phyloP scores from a whole-genome alignment of 2,329 filamentous ascomycete species.

The Aspergillus sp. region DNA sequence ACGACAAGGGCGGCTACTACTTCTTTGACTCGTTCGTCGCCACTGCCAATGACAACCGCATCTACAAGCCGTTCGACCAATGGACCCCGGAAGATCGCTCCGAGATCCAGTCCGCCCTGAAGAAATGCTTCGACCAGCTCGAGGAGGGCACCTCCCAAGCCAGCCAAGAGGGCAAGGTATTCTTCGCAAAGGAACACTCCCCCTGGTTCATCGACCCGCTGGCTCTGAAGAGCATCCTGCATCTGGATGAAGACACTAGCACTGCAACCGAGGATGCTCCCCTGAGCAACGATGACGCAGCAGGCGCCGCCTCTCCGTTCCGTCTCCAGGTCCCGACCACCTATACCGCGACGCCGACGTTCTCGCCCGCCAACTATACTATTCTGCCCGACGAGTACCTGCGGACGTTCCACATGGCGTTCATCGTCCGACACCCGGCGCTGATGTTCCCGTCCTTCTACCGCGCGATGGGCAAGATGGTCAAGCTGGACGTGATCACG shows the following conservation, averaged over 20 bases:
- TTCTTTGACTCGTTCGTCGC: slow-evolving; percentile 21
- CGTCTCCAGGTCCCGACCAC: slow-evolving; percentile 13
- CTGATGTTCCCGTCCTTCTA: slow-evolving; percentile 40
- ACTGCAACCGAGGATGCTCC: slow-evolving; percentile 2
- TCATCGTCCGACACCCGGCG: slow-evolving; percentile 43
- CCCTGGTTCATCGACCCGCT: slow-evolving; percentile 27
- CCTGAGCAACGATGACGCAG: neutral
- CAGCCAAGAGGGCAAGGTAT: slow-evolving; percentile 23
- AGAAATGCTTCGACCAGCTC: slow-evolving; percentile 27
- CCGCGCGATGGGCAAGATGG: slow-evolving; percentile 28
- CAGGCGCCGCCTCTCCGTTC: slow-evolving; percentile 13
- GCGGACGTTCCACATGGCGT: slow-evolving; percentile 31
- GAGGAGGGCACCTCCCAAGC: slow-evolving; percentile 24
- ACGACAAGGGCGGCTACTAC: slow-evolving; percentile 29
- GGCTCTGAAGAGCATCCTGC: slow-evolving; percentile 10
- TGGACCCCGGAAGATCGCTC: slow-evolving; percentile 29
- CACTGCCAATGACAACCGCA: slow-evolving; percentile 10
- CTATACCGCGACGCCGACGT: slow-evolving; percentile 17
- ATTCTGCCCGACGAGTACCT: slow-evolving; percentile 38
- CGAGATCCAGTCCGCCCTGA: slow-evolving; percentile 23
- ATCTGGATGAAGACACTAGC: slow-evolving; percentile 7
- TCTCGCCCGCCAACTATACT: slow-evolving; percentile 33
- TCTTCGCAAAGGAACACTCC: slow-evolving; percentile 40
- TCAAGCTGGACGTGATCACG: slow-evolving; percentile 13
- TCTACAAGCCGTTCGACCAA: slow-evolving; percentile 19